Evolutionary conservation across 1,139 yeast species (phyloP), one percentile per base, ranked within the genome.

Genomic region (Taphrina deformans): DNA sequence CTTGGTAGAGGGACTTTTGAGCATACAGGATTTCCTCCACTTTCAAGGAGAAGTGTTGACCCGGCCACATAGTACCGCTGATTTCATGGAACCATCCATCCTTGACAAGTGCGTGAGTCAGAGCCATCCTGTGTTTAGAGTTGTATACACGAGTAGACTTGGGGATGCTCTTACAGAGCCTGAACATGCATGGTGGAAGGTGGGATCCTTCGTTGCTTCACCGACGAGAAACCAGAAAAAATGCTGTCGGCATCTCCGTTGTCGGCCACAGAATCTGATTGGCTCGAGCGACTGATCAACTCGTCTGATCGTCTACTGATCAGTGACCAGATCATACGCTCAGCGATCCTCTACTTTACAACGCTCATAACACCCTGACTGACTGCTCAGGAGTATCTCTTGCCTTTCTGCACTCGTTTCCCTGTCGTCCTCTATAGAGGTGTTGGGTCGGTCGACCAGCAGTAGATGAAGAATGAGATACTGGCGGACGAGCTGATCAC

Each of bases 61-160:
- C 99, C 16, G 97, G 97, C 87, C 96, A 93, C 82, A 84, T 84
- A 23, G 62, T 58, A 73, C 89, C 87, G 74, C 90, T 90, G 69
- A 87, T 81, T 77, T 92, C 98, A 70, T 87, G 85, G 76, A 92
- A 92, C 98, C 98, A 92, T 67, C 97, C 97, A 77, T 90, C 89
- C 67, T 67, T 62, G 60, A 65, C 65, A 40, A 52, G 65, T 16
- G 48, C 51, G 41, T 61, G 65, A 9, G 65, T 61, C 50, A 59
- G 33, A 29, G 63, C 26, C 63, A 59, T 59, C 18, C 18, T 33
- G 41, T 38, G 41, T n/a, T 7, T 38, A n/a, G 12, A n/a, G n/a
- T 18, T 38, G 16, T 38, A 35, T 40, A 26, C 21, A n/a, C 50
- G 29, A 44, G 26, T n/a, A 21, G 29, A 23, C 50, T 18, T 3